A percentile compares a stretch with the other conserved stretches of the same genome.
Evolutionary conservation across 768 basidiomycete genomes (phyloP).

Genomic region (Auricularia sp.): DNA sequence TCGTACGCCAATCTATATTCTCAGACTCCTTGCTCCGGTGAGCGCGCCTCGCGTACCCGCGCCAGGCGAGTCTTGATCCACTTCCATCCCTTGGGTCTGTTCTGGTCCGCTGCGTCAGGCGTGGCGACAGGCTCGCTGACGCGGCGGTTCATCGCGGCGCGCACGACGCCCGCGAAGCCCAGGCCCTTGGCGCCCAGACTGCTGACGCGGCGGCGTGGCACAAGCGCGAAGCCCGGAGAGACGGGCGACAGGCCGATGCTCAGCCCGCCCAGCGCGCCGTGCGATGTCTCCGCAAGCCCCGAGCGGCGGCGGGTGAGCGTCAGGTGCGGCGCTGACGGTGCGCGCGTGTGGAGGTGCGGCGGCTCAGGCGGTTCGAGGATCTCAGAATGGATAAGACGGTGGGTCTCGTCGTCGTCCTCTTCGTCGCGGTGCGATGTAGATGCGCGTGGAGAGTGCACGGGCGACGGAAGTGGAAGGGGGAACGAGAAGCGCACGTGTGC

Average conservation of each 20-base stretch:
- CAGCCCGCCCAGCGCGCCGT: conserved; percentile 33
- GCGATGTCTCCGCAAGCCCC: not conserved
- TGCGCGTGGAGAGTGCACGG: not conserved
- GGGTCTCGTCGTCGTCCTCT: not conserved
- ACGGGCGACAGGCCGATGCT: conserved; percentile 67
- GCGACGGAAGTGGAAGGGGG: not conserved
- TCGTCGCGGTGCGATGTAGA: not conserved
- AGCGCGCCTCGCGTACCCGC: no score
- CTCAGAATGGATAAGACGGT: not conserved
- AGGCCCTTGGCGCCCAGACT: not conserved
- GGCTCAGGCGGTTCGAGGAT: not conserved
- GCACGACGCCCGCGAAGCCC: not conserved
- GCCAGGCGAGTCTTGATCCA: no score
- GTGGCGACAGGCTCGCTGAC: not conserved
- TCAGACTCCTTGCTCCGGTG: no score
- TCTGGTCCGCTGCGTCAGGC: no score
- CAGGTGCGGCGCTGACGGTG: not conserved
- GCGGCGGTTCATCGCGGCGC: not conserved
- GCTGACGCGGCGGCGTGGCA: conserved; percentile 24
- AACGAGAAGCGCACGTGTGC: not conserved
- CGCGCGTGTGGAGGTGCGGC: not conserved
- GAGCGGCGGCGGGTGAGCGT: not conserved
- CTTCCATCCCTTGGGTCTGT: no score
- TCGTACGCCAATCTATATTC: no score
- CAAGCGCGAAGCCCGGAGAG: conserved; percentile 68